phyloP scores from a whole-genome alignment of 2,329 filamentous ascomycete genomes.

The Metarhizium guizhouense region DNA sequence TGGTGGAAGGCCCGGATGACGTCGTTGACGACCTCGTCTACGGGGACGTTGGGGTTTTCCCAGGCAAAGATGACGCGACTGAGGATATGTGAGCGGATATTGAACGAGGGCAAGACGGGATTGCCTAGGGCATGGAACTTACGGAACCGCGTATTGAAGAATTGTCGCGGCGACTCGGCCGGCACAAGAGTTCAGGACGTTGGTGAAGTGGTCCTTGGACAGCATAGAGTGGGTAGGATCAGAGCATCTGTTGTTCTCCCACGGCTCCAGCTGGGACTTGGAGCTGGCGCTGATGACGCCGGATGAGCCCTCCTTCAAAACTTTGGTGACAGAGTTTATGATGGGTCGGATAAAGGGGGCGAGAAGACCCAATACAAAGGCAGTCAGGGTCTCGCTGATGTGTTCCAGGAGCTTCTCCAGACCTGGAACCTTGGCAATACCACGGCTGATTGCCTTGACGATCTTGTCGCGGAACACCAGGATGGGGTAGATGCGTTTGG shows the following conservation, averaged over 20 bases:
- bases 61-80: slow-evolving; percentile 77
- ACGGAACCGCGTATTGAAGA: slow-evolving; percentile 78
- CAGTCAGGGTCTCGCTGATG: slow-evolving; percentile 84
- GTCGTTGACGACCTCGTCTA: slow-evolving; percentile 76
- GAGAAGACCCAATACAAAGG: slow-evolving; percentile 84
- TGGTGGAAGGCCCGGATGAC: slow-evolving; percentile 83
- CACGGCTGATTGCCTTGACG: slow-evolving; percentile 73
- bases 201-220: slow-evolving; percentile 78
- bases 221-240: slow-evolving; percentile 78
- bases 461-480: slow-evolving; percentile 90
- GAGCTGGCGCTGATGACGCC: slow-evolving; percentile 59
- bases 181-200: slow-evolving; percentile 68
- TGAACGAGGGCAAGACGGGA: background rate
- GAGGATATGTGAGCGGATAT: background rate
- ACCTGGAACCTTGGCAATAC: slow-evolving; percentile 87
- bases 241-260: slow-evolving; percentile 65
- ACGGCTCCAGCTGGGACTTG: slow-evolving; percentile 69
- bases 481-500: slow-evolving; percentile 85
- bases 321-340: slow-evolving; percentile 77
- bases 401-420: slow-evolving; percentile 85
- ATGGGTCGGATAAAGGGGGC: slow-evolving; percentile 89
- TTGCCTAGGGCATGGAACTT: slow-evolving; percentile 20
- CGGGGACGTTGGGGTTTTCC: slow-evolving; percentile 76
- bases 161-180: slow-evolving; percentile 66
- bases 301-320: slow-evolving; percentile 77